Conservation (phyloP, 495 filamentous ascomycete species). For the Chaetomium tenue region DNA sequence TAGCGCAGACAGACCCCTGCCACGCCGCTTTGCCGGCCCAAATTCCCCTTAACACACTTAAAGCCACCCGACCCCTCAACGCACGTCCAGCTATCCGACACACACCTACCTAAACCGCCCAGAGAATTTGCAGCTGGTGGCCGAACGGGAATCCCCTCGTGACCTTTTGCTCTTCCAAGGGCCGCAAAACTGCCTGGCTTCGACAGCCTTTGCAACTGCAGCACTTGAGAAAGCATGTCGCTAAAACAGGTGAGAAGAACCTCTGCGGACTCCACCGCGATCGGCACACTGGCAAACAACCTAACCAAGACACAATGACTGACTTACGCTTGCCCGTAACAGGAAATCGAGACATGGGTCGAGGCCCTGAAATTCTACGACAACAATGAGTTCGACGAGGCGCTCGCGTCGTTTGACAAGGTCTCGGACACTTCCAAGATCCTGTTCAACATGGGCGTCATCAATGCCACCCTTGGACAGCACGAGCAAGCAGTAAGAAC, state of each 20-base stretch:
- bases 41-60: slow-evolving; percentile 16
- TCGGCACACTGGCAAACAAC: not conserved
- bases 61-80: slow-evolving; percentile 32
- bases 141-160: not conserved
- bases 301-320: not conserved
- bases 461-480: slow-evolving; percentile 95
- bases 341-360: slow-evolving; percentile 99
- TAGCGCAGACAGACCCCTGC: slow-evolving; percentile 27
- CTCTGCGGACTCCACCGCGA: slow-evolving; percentile 1
- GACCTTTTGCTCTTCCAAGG: slow-evolving; percentile 10
- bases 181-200: slow-evolving; percentile 21
- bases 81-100: slow-evolving; percentile 15
- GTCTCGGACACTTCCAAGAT: slow-evolving; percentile 98
- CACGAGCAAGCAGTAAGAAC: slow-evolving; percentile 85
- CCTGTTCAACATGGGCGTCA: slow-evolving; percentile 96
- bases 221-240: slow-evolving; percentile 55
- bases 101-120: slow-evolving; percentile 27
- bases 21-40: slow-evolving; percentile 19
- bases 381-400: slow-evolving; percentile 90
- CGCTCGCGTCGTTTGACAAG: slow-evolving; percentile 73
- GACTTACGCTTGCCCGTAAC: slow-evolving; percentile 28
- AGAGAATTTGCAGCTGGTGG: slow-evolving; percentile 10
- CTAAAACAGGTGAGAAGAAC: slow-evolving; percentile 65
- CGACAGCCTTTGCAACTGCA: slow-evolving; percentile 24
- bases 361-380: slow-evolving; percentile 88